Evolutionary conservation across 441 rosid species (phyloP).

Genomic region (Eruca vesicaria): DNA sequence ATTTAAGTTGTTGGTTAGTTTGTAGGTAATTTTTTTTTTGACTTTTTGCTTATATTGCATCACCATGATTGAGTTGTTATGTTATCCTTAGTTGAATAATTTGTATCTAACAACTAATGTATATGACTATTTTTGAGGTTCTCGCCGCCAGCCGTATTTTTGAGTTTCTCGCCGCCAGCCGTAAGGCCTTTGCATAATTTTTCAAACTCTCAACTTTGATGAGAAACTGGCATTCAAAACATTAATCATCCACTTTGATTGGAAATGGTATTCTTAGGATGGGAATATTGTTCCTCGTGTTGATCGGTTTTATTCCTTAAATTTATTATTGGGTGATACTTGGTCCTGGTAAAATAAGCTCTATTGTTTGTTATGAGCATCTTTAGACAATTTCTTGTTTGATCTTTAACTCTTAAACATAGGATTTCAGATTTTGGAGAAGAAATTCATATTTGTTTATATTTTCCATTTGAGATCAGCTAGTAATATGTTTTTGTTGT

Average conservation of each 20-base stretch:
- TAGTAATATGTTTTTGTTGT: neutral
- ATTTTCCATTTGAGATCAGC: neutral
- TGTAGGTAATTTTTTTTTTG: neutral
- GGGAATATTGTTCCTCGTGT: neutral
- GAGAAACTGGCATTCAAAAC: neutral
- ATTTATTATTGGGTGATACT: too few relatives aligned
- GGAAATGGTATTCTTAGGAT: neutral
- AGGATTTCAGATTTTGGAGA: neutral
- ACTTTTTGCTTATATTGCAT: neutral
- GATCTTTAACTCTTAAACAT: neutral
- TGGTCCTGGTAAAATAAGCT: neutral
- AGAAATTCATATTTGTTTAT: neutral
- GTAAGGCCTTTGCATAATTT: neutral
- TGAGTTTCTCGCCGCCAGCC: too few relatives aligned
- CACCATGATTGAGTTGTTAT: neutral
- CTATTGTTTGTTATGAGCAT: neutral
- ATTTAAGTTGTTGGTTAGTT: neutral
- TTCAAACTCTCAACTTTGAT: neutral
- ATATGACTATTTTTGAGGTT: neutral
- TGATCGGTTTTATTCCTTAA: neutral
- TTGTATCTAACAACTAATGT: neutral
- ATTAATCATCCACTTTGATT: neutral
- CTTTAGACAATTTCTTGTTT: neutral
- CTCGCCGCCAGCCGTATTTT: too few relatives aligned
- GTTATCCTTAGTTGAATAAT: too few relatives aligned